Conservation (phyloP, 768 basidiomycete species). For the Auriscalpium vulgare region DNA sequence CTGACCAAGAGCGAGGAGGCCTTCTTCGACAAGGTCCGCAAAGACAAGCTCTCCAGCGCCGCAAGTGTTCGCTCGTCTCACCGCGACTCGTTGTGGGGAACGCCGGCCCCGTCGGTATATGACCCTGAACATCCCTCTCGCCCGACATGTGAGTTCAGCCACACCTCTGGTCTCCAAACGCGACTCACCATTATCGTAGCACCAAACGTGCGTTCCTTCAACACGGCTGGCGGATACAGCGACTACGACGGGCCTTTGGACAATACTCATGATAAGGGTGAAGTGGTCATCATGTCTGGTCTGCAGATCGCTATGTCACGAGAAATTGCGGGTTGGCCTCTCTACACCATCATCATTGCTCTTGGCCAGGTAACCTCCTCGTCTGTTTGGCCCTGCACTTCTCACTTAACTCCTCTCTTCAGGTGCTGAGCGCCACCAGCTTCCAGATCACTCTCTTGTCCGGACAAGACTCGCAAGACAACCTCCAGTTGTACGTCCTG, state of each 20-base stretch:
- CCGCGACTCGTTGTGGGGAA: constrained; percentile 78
- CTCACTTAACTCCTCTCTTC: not conserved
- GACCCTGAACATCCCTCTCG: constrained; percentile 44
- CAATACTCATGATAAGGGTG: constrained; percentile 28
- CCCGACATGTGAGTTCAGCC: constrained; percentile 55
- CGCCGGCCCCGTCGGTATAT: constrained; percentile 47
- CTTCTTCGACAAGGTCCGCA: constrained; percentile 86
- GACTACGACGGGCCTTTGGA: constrained; percentile 39
- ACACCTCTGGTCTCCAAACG: constrained; percentile 16
- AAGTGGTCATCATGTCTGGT: constrained; percentile 70
- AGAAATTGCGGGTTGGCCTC: constrained; percentile 78
- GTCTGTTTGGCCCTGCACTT: constrained; percentile 1
- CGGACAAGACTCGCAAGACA: constrained; percentile 76
- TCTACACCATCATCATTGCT: constrained; percentile 86
- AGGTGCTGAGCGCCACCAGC: constrained; percentile 87
- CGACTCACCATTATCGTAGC: constrained; percentile 17
- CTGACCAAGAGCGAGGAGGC: constrained; percentile 86
- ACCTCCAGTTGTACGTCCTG: constrained; percentile 84
- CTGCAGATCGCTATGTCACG: constrained; percentile 80
- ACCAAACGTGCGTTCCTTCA: constrained; percentile 42
- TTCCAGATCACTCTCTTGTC: constrained; percentile 91
- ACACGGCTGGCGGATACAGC: constrained; percentile 32
- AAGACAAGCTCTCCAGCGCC: constrained; percentile 79
- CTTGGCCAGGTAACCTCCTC: constrained; percentile 52
- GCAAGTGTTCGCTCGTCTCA: constrained; percentile 71